These are phyloP conservation scores for Whalleya microplaca DNA, from an alignment of 2,329 filamentous ascomycete genomes.

Conservation along the genomic window DNA sequence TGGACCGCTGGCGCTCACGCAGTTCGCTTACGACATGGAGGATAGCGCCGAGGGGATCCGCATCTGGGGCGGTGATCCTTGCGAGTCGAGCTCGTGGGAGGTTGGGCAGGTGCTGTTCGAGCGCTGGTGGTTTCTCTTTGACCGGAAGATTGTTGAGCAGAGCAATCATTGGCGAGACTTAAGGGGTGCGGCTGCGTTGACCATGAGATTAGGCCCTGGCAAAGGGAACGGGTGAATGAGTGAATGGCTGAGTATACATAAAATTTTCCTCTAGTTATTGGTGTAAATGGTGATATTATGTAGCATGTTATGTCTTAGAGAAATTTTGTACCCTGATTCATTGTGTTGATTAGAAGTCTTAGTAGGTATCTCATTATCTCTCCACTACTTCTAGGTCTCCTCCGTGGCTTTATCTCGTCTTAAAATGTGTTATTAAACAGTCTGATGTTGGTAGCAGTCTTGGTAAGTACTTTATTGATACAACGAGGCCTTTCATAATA, in stretches of 20 bases:
- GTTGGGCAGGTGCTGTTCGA: constrained; percentile 61
- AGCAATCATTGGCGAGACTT: constrained; percentile 55
- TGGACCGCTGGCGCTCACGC: constrained; percentile 46
- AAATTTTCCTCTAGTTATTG: no score
- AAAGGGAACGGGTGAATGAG: background rate
- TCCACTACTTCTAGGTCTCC: no score
- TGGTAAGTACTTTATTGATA: no score
- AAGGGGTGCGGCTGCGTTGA: constrained; percentile 47
- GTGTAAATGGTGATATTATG: no score
- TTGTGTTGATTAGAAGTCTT: no score
- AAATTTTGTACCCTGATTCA: no score
- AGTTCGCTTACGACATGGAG: constrained; percentile 61
- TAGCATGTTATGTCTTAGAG: no score
- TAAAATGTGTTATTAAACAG: no score
- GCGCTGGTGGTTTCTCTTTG: constrained; percentile 65
- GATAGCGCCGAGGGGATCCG: constrained; percentile 55
- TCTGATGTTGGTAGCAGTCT: no score
- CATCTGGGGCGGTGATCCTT: constrained; percentile 55
- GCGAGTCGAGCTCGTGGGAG: constrained; percentile 56
- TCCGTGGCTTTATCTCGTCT: no score
- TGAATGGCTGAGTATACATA: background rate
- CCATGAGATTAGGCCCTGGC: constrained; percentile 1
- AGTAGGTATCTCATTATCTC: no score
- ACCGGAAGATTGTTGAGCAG: constrained; percentile 53
- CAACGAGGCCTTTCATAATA: no score